Conservation (phyloP, 164 flowering plant species). For the Chimonanthus salicifolius region DNA sequence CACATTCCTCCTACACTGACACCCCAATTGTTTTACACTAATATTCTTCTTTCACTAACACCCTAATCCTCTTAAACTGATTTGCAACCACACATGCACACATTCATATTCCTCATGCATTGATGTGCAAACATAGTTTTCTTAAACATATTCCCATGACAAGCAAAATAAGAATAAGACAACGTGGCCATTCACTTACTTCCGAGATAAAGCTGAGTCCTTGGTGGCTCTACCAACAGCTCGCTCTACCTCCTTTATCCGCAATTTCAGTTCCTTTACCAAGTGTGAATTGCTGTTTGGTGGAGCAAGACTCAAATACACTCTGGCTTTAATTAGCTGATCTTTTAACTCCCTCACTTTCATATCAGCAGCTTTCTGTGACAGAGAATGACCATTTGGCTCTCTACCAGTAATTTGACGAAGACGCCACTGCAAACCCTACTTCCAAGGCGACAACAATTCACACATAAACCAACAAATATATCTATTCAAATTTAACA, state of each 20-base stretch:
- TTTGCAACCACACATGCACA: too few relatives aligned
- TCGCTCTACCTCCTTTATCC: constrained; percentile 73
- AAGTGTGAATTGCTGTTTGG: constrained; percentile 62
- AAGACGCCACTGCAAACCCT: constrained; percentile 37
- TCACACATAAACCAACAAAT: background rate
- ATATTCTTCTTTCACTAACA: too few relatives aligned
- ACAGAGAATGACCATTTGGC: constrained; percentile 13
- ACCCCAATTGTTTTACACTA: too few relatives aligned
- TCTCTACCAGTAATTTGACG: constrained; percentile 14
- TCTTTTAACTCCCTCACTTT: constrained; percentile 78
- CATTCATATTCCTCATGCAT: too few relatives aligned
- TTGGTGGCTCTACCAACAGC: constrained; percentile 61
- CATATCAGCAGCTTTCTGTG: constrained; percentile 42
- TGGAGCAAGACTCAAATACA: constrained; percentile 63
- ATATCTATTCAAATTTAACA: background rate
- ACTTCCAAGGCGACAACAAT: constrained; percentile 15
- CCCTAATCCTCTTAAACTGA: too few relatives aligned
- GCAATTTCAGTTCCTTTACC: constrained; percentile 67
- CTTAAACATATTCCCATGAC: background rate
- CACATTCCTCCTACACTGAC: too few relatives aligned
- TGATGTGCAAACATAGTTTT: too few relatives aligned
- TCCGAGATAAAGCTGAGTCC: constrained; percentile 73
- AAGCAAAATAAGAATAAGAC: background rate
- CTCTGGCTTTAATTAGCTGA: constrained; percentile 78
- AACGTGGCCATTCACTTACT: constrained; percentile 32